Evolutionary conservation across 306 rosid species (phyloP).

Genomic region (Vicia villosa): DNA sequence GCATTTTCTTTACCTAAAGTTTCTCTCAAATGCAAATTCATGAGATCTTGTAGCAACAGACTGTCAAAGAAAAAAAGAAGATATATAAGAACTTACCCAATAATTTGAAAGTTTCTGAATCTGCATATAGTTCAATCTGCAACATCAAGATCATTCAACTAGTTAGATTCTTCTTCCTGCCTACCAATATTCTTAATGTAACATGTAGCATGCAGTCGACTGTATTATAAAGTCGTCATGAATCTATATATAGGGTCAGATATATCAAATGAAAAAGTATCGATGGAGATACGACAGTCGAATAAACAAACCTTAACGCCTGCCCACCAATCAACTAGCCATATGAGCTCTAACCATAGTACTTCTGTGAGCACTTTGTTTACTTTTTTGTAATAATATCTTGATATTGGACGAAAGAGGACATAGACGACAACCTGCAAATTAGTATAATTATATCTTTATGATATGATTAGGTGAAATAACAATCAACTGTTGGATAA

Average conservation of each 20-base stretch:
- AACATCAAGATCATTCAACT: constrained; percentile 32
- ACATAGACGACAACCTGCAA: constrained; percentile 65
- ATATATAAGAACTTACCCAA: constrained; percentile 51
- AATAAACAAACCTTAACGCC: constrained; percentile 58
- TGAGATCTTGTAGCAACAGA: constrained; percentile 12
- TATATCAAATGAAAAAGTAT: not conserved
- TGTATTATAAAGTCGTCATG: too few species aligned
- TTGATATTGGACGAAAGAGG: constrained; percentile 76
- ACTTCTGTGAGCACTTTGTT: constrained; percentile 74
- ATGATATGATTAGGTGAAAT: not conserved
- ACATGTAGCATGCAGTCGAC: too few species aligned
- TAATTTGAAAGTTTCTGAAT: constrained; percentile 59
- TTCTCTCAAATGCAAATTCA: constrained; percentile 32
- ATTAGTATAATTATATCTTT: not conserved
- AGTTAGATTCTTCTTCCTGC: constrained; percentile 13
- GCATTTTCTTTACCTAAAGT: constrained; percentile 82
- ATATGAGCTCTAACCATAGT: constrained; percentile 83
- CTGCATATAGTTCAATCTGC: constrained; percentile 76
- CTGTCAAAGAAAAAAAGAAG: not conserved
- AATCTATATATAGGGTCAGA: not conserved
- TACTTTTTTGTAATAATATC: constrained; percentile 52
- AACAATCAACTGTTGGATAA: not conserved
- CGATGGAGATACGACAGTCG: not conserved
- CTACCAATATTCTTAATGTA: too few species aligned
- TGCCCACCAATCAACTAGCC: constrained; percentile 98